These are phyloP conservation scores for Lichenothelia convexa DNA, from an alignment of 495 filamentous ascomycete species.

Conservation along the genomic window DNA sequence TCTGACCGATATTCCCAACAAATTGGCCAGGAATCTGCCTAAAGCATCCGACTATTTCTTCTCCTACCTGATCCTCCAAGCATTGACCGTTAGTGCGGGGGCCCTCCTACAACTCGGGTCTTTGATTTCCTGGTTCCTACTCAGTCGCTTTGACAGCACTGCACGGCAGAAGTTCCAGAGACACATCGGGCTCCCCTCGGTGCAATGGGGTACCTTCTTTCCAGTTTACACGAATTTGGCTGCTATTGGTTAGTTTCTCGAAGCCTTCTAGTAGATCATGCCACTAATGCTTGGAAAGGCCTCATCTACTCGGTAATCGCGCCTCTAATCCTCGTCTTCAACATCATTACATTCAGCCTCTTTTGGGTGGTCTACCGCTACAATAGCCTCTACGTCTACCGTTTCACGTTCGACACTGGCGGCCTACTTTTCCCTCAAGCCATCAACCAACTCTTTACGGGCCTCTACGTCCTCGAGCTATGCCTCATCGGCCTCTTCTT, in stretches of 20 bases:
- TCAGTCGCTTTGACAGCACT: conserved; percentile 67
- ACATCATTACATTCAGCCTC: conserved; percentile 79
- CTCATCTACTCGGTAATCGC: conserved; percentile 83
- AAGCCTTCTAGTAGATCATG: background rate
- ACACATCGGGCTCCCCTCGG: conserved; percentile 55
- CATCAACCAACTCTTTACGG: conserved; percentile 91
- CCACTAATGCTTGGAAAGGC: conserved; percentile 19
- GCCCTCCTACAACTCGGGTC: conserved; percentile 70
- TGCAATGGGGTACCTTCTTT: conserved; percentile 88
- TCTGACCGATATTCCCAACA: conserved; percentile 38
- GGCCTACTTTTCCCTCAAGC: conserved; percentile 77
- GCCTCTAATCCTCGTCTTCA: conserved; percentile 83
- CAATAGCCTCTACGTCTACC: conserved; percentile 88
- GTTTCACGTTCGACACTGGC: conserved; percentile 80
- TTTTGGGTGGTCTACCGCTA: conserved; percentile 96
- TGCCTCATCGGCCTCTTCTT: conserved; percentile 86
- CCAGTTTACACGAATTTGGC: conserved; percentile 92
- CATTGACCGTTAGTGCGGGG: conserved; percentile 74
- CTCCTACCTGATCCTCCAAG: conserved; percentile 92
- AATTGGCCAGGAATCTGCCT: conserved; percentile 70
- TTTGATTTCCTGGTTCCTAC: conserved; percentile 62
- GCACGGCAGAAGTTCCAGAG: conserved; percentile 77
- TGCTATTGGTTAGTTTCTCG: conserved; percentile 40
- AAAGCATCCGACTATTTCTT: conserved; percentile 94
- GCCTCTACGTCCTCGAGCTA: conserved; percentile 87